Conservation (phyloP, 1,284 basidiomycete genomes). For the Naganishia liquefaciens region DNA sequence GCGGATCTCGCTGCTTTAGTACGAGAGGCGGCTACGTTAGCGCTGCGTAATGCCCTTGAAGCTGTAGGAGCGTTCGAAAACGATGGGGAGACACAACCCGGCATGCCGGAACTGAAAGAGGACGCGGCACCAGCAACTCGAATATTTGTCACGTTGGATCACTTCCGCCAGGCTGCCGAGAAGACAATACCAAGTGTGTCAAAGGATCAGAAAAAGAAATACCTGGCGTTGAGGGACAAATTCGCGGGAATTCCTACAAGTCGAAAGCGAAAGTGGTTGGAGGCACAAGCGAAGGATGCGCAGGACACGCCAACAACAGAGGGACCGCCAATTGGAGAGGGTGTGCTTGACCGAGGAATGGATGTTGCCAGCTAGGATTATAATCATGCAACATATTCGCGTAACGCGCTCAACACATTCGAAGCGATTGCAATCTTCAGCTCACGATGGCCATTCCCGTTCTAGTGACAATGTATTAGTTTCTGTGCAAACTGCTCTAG, state of each 20-base stretch:
- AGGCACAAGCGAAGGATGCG: constrained; percentile 37
- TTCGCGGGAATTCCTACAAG: constrained; percentile 67
- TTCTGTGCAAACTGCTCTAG: no score
- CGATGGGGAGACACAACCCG: constrained; percentile 44
- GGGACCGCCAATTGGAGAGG: constrained; percentile 4
- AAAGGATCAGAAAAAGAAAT: constrained; percentile 73
- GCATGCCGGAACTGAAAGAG: constrained; percentile 24
- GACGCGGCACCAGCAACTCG: constrained; percentile 29
- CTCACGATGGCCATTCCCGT: not conserved
- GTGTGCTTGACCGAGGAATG: constrained; percentile 6
- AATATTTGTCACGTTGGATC: constrained; percentile 60
- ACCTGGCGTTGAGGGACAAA: constrained; percentile 73
- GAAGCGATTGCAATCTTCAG: not conserved
- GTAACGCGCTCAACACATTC: not conserved
- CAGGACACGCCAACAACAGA: constrained; percentile 5
- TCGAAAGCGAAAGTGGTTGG: constrained; percentile 44
- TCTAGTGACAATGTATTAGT: no score
- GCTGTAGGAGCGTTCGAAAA: constrained; percentile 61
- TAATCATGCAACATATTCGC: no score
- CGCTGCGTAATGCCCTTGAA: constrained; percentile 71
- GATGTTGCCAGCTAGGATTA: constrained; percentile 13
- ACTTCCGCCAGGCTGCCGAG: constrained; percentile 74
- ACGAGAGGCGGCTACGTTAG: constrained; percentile 83
- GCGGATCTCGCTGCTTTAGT: constrained; percentile 85
- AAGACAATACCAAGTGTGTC: constrained; percentile 89